Evolutionary conservation across 371 early-diverging fungal species (phyloP).

Genomic region (Lichtheimia ramosa): DNA sequence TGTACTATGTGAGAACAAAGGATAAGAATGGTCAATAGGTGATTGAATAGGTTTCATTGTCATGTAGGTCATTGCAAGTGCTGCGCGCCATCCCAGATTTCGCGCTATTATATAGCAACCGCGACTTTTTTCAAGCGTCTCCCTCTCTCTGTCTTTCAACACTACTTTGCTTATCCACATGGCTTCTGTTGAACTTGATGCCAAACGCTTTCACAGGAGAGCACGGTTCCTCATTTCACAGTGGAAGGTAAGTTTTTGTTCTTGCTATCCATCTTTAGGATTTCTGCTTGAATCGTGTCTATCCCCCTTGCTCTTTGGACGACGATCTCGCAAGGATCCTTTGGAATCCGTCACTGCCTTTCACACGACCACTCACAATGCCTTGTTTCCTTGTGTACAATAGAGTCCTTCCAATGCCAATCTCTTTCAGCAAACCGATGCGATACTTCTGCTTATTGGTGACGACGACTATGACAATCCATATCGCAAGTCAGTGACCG

Average conservation of each 20-base stretch:
- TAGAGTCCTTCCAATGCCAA: slow-evolving; percentile 40
- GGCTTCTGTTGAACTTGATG: slow-evolving; percentile 50
- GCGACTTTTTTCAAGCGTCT: no score
- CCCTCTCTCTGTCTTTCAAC: no score
- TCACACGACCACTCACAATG: neutral
- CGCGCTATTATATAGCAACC: no score
- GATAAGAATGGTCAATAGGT: no score
- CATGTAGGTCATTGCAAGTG: no score
- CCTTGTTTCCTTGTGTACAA: slow-evolving; percentile 12
- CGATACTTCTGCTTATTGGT: slow-evolving; percentile 65
- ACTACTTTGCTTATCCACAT: neutral
- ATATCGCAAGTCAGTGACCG: slow-evolving; percentile 68
- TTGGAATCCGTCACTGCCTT: no score
- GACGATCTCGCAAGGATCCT: no score
- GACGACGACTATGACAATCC: slow-evolving; percentile 66
- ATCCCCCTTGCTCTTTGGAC: no score
- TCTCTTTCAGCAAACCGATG: slow-evolving; percentile 57
- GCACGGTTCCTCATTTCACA: slow-evolving; percentile 51
- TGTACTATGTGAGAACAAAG: no score
- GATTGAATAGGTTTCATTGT: no score
- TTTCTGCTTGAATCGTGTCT: neutral
- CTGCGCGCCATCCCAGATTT: no score
- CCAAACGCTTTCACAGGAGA: slow-evolving; percentile 61
- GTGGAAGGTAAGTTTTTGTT: slow-evolving; percentile 51
- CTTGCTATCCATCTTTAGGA: neutral